These are phyloP conservation scores for Coccomyxa sp. DNA, from an alignment of 139 green algal genomes.

Conservation along the genomic window DNA sequence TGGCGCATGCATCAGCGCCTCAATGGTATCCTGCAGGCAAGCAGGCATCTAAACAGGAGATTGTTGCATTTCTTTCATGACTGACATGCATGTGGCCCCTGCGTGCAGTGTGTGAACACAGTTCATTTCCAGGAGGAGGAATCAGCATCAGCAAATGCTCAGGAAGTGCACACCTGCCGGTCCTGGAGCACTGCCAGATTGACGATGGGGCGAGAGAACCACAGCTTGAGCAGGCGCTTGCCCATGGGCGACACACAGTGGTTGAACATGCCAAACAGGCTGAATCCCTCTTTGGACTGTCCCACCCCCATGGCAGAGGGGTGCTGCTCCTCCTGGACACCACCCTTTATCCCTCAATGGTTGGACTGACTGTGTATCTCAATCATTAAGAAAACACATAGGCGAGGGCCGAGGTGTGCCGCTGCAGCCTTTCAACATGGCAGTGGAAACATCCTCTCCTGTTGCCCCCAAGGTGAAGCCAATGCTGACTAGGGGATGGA, in stretches of 20 bases:
- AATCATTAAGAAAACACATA: not conserved
- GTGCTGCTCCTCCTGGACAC: slow-evolving; percentile 70
- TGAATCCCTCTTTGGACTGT: slow-evolving; percentile 85
- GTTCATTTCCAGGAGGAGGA: no score
- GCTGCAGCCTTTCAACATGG: not conserved
- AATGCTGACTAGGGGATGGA: no score
- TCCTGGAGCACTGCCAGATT: slow-evolving; percentile 57
- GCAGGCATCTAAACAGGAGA: not conserved
- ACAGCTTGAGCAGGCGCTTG: slow-evolving; percentile 55
- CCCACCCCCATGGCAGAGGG: slow-evolving; percentile 86
- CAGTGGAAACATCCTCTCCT: not conserved
- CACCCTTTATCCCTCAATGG: not conserved
- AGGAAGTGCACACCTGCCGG: slow-evolving; percentile 25
- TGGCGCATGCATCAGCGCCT: slow-evolving; percentile 44
- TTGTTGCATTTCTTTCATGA: not conserved
- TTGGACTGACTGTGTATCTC: not conserved
- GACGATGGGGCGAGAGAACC: slow-evolving; percentile 77
- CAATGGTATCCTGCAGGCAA: slow-evolving; percentile 52
- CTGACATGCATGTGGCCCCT: no score
- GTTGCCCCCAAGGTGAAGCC: no score
- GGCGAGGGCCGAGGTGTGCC: not conserved
- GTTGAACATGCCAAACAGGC: slow-evolving; percentile 72
- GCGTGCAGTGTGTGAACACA: no score
- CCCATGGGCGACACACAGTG: slow-evolving; percentile 57
- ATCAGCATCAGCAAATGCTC: no score